Evolutionary conservation across 108 stramenopile genomes (phyloP), one percentile per base, ranked within the genome.

Genomic region (Cyclotella baltica): DNA sequence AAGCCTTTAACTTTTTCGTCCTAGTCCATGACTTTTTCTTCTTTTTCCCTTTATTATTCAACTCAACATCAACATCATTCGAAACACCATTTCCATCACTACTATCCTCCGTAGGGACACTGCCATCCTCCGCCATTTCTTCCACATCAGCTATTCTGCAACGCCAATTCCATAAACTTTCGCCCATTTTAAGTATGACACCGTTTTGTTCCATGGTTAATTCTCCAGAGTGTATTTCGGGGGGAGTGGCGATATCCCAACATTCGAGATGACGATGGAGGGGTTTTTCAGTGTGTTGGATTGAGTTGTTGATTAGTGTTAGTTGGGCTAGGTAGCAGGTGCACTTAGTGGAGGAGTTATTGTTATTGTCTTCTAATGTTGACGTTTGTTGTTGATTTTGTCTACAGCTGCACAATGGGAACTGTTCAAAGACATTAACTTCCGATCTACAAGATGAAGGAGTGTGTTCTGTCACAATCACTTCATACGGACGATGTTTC

Each of bases 111-210:
- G 52, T n/a, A 15, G 20, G n/a, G n/a, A 53, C 52, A 53, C 52
- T 53, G 52, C 52, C n/a, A n/a, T 53, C 20, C 4, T 53, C 20
- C n/a, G 52, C n/a, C 37, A 29, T 36, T 40, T 38, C 70, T 28
- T 51, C 18, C 2, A 76, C 53, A 57, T 59, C 75, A 2, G 67
- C 69, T 38, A 89, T 85, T 27, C 88, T 75, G 67, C 78, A 73
- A 22, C 93, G 48, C 93, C 93, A 94, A 62, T 89, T 61, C 86
- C 86, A 89, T 30, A 94, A 72, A 67, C 67, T 74, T 3, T 88
- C 89, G 4, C 80, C 74, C 19, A 27, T 77, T 55, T 88, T 89
- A 52, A 92, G 31, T 25, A 75, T 53, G 10, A 89, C 67, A 1
- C 83, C 63, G 37, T 73, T 67, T 50, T 67, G 61, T 13, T 83